Evolutionary conservation across 176 grass and related monocot genomes (phyloP).

Genomic region (Alloteropsis semialata): DNA sequence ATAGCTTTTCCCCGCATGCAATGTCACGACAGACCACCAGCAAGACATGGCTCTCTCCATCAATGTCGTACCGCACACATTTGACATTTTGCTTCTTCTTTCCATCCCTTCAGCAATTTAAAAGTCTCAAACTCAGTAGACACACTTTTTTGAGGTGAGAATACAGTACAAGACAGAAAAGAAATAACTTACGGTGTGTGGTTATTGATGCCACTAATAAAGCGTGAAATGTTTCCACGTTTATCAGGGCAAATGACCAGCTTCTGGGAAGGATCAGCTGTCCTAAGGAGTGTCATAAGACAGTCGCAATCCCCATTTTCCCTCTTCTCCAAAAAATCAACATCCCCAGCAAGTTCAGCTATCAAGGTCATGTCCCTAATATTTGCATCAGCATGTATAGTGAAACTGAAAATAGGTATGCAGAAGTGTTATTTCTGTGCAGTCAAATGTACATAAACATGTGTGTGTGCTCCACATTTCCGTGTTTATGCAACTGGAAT

Average conservation of each 20-base stretch:
- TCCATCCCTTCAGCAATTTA: slow-evolving; percentile 66
- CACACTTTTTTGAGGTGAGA: neutral
- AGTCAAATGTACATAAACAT: neutral
- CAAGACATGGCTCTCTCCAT: slow-evolving; percentile 74
- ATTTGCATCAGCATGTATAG: slow-evolving; percentile 67
- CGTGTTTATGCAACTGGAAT: neutral
- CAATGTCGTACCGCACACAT: slow-evolving; percentile 76
- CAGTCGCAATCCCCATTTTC: slow-evolving; percentile 63
- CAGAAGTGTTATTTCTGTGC: neutral
- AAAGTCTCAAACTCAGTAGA: slow-evolving; percentile 9
- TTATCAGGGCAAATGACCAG: slow-evolving; percentile 74
- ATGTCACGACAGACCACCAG: slow-evolving; percentile 87
- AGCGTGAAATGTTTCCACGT: slow-evolving; percentile 68
- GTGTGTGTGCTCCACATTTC: neutral
- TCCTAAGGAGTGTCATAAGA: slow-evolving; percentile 73
- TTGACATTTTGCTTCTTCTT: slow-evolving; percentile 88
- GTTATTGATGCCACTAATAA: slow-evolving; percentile 87
- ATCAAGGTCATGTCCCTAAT: slow-evolving; percentile 81
- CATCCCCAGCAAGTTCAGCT: slow-evolving; percentile 57
- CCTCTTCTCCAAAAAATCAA: slow-evolving; percentile 68
- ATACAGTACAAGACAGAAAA: neutral
- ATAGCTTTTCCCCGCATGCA: slow-evolving; percentile 71
- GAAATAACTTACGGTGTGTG: slow-evolving; percentile 52
- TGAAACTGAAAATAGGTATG: slow-evolving; percentile 60
- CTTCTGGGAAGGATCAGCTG: slow-evolving; percentile 42